Conservation (phyloP, 2,329 filamentous ascomycete species). For the Kalaharituber pfeilii region DNA sequence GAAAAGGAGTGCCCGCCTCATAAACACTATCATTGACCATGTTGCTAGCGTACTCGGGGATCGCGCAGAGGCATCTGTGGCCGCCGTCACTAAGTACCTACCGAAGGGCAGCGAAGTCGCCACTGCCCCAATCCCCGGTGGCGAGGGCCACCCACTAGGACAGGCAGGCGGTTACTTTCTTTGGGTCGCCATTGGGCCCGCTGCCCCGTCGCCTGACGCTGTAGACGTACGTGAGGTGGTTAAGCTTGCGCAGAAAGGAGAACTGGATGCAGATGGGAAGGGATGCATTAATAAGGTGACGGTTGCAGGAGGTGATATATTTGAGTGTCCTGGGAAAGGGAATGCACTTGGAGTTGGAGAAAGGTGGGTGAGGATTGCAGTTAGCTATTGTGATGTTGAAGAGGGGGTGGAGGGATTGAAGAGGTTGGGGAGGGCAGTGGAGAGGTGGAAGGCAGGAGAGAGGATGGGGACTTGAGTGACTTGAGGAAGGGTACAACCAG, state of each 20-base stretch:
- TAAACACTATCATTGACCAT: constrained; percentile 32
- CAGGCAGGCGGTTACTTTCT: not conserved
- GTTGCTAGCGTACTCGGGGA: constrained; percentile 38
- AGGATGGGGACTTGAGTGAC: no score
- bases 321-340: constrained; percentile 14
- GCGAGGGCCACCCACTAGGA: constrained; percentile 27
- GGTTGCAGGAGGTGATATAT: constrained; percentile 40
- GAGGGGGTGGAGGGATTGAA: constrained; percentile 16
- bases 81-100: constrained; percentile 42
- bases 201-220: not conserved
- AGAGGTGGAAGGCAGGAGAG: constrained; percentile 4
- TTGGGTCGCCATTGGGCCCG: not conserved
- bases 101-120: constrained; percentile 42
- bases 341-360: constrained; percentile 19
- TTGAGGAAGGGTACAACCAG: no score
- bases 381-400: constrained; percentile 19
- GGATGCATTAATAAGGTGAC: constrained; percentile 42
- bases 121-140: not conserved
- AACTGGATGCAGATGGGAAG: constrained; percentile 38
- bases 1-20: constrained; percentile 3
- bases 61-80: constrained; percentile 39
- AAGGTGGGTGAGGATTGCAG: constrained; percentile 17
- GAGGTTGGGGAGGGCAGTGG: constrained; percentile 14
- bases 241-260: not conserved
- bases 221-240: not conserved